phyloP scores from a whole-genome alignment of 106 monocot genomes.

The Allium fistulosum region DNA sequence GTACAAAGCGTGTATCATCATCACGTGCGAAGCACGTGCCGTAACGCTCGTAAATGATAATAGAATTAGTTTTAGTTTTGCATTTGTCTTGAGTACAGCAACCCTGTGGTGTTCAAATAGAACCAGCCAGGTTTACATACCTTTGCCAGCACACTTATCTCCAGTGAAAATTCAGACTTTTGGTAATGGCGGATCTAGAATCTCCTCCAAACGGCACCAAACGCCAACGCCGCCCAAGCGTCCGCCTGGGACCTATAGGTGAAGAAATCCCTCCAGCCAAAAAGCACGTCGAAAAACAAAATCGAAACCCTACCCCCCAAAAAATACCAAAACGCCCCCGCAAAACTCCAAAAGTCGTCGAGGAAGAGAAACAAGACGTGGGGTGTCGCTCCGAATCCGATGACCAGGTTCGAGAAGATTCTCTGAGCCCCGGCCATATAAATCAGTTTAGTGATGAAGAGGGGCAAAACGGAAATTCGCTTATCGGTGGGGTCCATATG shows the following conservation, averaged over 20 bases:
- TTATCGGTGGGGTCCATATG: slow-evolving; percentile 28
- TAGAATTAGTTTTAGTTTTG: no score
- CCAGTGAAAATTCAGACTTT: no score
- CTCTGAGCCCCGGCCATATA: slow-evolving; percentile 9
- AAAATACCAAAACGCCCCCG: slow-evolving; percentile 3
- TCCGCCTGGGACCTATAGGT: slow-evolving; percentile 77
- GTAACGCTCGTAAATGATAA: no score
- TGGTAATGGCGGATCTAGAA: no score
- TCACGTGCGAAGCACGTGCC: no score
- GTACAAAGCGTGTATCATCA: no score
- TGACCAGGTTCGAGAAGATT: slow-evolving; percentile 15
- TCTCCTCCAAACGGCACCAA: slow-evolving; percentile 16
- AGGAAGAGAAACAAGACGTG: slow-evolving; percentile 19
- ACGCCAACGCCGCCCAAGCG: slow-evolving; percentile 80
- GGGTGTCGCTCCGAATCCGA: slow-evolving; percentile 22
- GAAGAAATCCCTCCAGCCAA: slow-evolving; percentile 14
- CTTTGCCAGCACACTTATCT: no score
- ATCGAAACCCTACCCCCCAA: not conserved
- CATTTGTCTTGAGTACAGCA: no score
- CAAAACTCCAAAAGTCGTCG: slow-evolving; percentile 20
- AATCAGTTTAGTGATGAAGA: slow-evolving; percentile 29
- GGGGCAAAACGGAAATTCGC: slow-evolving; percentile 10
- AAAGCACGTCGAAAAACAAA: not conserved
- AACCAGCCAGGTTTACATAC: no score
- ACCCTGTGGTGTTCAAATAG: no score